Conservation (phyloP, 176 grass and related monocot species). For the Phoenix roebelenii region DNA sequence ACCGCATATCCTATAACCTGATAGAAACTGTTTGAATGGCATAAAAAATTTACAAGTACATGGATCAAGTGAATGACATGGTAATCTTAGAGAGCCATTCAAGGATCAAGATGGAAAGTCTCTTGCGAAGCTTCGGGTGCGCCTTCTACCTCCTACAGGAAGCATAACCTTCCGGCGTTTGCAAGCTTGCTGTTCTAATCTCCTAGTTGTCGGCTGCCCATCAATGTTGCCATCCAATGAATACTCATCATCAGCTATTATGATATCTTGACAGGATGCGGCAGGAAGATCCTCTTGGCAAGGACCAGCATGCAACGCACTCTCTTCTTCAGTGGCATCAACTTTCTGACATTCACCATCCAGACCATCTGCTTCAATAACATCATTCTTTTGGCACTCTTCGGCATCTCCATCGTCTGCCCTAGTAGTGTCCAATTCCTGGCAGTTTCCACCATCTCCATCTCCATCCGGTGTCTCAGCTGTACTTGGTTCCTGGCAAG, state of each 20-base stretch:
- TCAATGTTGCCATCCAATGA: slow-evolving; percentile 26
- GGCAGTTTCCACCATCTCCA: slow-evolving; percentile 3
- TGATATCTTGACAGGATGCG: slow-evolving; percentile 1
- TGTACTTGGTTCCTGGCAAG: too few species aligned
- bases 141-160: slow-evolving; percentile 22
- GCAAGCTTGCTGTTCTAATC: slow-evolving; percentile 22
- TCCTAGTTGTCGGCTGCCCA: slow-evolving; percentile 6
- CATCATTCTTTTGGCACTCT: not conserved
- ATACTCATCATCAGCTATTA: slow-evolving; percentile 16
- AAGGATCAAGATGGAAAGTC: not conserved
- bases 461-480: slow-evolving; percentile 4
- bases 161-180: slow-evolving; percentile 56
- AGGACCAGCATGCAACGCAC: not conserved
- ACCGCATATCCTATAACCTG: too few species aligned
- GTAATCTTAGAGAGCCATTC: too few species aligned
- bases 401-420: not conserved
- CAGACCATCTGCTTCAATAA: not conserved
- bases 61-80: too few species aligned
- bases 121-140: slow-evolving; percentile 30
- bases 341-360: slow-evolving; percentile 14
- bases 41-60: too few species aligned
- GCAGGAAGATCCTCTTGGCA: not conserved
- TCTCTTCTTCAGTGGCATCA: slow-evolving; percentile 13
- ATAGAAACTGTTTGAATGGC: too few species aligned
- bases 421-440: not conserved